A percentile compares a stretch with the other conserved stretches of the same genome.
Conservation (phyloP, 257 asterid species). For the Nicotiana tabacum region DNA sequence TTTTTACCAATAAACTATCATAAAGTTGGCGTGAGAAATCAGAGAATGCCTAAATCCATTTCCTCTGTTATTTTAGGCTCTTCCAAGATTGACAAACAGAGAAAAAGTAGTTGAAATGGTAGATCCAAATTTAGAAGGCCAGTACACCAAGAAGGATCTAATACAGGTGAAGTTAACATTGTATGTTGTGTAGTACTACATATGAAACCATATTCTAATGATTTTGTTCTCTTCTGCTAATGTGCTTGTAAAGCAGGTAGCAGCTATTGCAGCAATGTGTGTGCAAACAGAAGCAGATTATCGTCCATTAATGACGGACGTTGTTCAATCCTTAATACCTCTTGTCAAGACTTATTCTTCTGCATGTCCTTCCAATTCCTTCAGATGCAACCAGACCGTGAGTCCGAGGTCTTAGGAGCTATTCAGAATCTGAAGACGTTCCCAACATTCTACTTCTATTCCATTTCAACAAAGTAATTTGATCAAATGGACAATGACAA, state of each 20-base stretch:
- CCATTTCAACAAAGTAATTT: background rate
- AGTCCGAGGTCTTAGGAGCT: constrained; percentile 29
- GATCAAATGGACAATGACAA: background rate
- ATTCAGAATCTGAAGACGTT: background rate
- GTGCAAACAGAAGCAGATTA: constrained; percentile 83
- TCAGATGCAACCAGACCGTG: constrained; percentile 25
- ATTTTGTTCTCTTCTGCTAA: background rate
- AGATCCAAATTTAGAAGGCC: constrained; percentile 59
- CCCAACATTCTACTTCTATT: background rate
- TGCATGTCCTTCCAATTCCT: constrained; percentile 25
- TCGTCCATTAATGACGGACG: constrained; percentile 81
- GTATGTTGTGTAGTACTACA: background rate
- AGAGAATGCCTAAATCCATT: background rate
- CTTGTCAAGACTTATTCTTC: constrained; percentile 50
- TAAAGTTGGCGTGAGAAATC: background rate
- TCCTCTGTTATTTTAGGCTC: constrained; percentile 41
- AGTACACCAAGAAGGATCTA: constrained; percentile 59
- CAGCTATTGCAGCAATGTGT: constrained; percentile 88
- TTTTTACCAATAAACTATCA: background rate
- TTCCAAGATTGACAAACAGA: constrained; percentile 69
- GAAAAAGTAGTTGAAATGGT: constrained; percentile 69
- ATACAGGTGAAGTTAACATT: constrained; percentile 47
- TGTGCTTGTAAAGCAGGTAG: constrained; percentile 40
- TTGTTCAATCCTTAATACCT: constrained; percentile 77
- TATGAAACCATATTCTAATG: background rate